Base-by-base conservation (phyloP, 148 eudicot species). In the Cornus controversa region DNA sequence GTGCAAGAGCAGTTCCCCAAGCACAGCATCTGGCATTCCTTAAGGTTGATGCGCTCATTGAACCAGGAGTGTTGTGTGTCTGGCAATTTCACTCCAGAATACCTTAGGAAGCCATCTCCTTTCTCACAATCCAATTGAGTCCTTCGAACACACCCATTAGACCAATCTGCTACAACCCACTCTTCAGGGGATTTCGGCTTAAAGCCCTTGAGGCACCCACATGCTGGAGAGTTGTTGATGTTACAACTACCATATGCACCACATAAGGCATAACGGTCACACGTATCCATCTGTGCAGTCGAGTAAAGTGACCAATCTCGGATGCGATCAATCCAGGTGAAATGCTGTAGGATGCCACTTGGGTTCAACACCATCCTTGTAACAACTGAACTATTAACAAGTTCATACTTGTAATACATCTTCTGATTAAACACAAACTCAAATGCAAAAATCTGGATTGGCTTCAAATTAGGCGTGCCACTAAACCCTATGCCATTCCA, bases 211-310 rank as follows among this genome's bases (percentile, higher is more conserved):
- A 84, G 72, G 53, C 89, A 86, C 64, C 69, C 60, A 66, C 89
- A 86, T 7, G 4, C 13, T 7, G 77, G 79, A 14, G 69, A n/a
- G 11, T 42, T 57, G 36, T 58, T 53, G 13, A 70, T 11, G 42
- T 71, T 81, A 68, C 89, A 86, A 13, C 24, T 67, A 8, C 89
- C 85, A 26, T 78, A 74, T 0, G 85, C 74, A 11, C 85, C 83
- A 67, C 89, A 86, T 2, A 29, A 22, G 34, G 47, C 74, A 16
- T 79, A 86, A 0, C 7, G 16, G 8, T 84, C 89, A 34, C 89
- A 86, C 6, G 27, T 63, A 25, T 86, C 83, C 2, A 37, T 70
- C 10, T 60, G 84, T 23, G 62, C 67, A 5, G 74, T 76, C 60
- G 71, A 77, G 67, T 78, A 84, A 24, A 60, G 18, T 5, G 2